phyloP scores from a whole-genome alignment of 2,329 filamentous ascomycete species.

The Clonostachys sp. region DNA sequence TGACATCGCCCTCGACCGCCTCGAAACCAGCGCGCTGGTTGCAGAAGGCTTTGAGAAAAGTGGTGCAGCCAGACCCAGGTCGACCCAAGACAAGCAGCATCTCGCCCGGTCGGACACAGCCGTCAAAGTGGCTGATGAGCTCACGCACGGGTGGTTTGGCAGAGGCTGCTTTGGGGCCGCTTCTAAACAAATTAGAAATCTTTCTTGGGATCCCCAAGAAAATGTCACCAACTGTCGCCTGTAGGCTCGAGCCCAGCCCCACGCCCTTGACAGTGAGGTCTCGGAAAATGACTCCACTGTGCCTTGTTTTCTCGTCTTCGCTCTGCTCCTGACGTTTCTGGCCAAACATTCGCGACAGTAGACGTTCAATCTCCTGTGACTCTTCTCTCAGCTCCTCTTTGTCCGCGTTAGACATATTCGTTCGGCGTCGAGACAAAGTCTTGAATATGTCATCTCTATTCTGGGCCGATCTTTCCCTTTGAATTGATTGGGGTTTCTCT shows the following conservation, averaged over 20 bases:
- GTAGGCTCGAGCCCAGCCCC: conserved; percentile 56
- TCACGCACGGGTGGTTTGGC: conserved; percentile 57
- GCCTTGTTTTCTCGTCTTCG: conserved; percentile 65
- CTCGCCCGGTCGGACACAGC: conserved; percentile 67
- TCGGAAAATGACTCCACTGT: conserved; percentile 67
- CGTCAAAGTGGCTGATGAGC: conserved; percentile 60
- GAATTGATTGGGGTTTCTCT: conserved; percentile 7
- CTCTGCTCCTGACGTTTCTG: conserved; percentile 58
- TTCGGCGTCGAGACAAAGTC: conserved; percentile 42
- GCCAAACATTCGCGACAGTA: conserved; percentile 71
- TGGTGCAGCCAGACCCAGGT: conserved; percentile 66
- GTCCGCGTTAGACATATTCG: conserved; percentile 23
- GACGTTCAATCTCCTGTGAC: conserved; percentile 47
- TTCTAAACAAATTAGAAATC: conserved; percentile 43
- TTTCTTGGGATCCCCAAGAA: conserved; percentile 44
- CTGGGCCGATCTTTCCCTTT: conserved; percentile 14
- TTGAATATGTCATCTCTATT: conserved; percentile 49
- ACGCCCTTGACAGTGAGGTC: conserved; percentile 66
- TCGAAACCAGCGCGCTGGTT: conserved; percentile 65
- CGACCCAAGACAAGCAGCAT: conserved; percentile 65
- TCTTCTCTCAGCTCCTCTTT: conserved; percentile 37
- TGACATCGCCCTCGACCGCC: conserved; percentile 59
- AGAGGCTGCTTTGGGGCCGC: conserved; percentile 43
- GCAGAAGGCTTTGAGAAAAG: conserved; percentile 66
- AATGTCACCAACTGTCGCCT: conserved; percentile 58